Evolutionary conservation across 1,284 basidiomycete genomes (phyloP).

Genomic region (Megacollybia platyphylla): DNA sequence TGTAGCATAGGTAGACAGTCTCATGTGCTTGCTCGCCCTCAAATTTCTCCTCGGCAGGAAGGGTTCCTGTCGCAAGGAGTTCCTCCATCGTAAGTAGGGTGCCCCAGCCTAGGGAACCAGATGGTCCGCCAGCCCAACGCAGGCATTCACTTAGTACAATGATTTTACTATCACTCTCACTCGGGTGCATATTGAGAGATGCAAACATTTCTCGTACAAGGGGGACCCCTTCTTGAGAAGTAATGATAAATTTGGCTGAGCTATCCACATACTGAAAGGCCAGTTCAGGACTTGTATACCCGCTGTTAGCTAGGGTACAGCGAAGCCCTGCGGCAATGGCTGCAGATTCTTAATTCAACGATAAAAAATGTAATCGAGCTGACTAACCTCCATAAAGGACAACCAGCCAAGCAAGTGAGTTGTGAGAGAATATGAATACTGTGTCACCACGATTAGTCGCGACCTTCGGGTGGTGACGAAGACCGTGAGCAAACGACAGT

Average conservation of each 20-base stretch:
- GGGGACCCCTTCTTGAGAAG: conserved; percentile 35
- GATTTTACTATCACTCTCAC: conserved; percentile 16
- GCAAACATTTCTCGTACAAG: conserved; percentile 32
- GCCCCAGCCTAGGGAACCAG: conserved; percentile 15
- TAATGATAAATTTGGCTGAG: conserved; percentile 37
- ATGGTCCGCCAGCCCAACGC: conserved; percentile 23
- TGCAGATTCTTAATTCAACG: neutral
- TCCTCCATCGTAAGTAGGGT: conserved; percentile 24
- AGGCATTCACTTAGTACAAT: conserved; percentile 29
- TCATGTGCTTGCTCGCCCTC: conserved; percentile 33
- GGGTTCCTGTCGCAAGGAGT: conserved; percentile 1
- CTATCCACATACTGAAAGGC: conserved; percentile 41
- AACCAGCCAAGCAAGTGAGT: conserved; percentile 53
- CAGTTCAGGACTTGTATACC: conserved; percentile 30
- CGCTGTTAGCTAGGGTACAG: conserved; percentile 32
- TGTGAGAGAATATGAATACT: conserved; percentile 44
- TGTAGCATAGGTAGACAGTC: conserved; percentile 56
- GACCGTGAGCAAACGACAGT: conserved; percentile 40
- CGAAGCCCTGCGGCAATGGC: conserved; percentile 38
- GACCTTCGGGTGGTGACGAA: conserved; percentile 26
- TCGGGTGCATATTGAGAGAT: conserved; percentile 16
- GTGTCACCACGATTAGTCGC: conserved; percentile 26
- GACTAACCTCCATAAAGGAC: neutral
- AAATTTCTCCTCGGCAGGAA: conserved; percentile 36
- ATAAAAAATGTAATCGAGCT: neutral